Percentiles rank a stretch among this genome's conserved stretches.
Conservation (phyloP, 1,284 basidiomycete species). For the Melampsora occidentalis region DNA sequence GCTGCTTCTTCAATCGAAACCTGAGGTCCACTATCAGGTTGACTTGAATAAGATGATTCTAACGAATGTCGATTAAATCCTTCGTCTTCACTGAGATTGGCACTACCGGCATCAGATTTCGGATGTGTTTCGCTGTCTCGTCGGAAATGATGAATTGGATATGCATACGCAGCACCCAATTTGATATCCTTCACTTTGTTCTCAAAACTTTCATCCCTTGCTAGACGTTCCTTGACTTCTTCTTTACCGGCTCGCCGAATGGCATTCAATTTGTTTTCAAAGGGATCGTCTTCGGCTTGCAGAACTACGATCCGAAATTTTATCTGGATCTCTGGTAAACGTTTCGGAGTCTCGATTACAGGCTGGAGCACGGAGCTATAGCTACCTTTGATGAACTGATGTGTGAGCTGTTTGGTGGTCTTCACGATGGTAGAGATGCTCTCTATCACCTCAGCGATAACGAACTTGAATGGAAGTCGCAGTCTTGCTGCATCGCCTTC, state of each 20-base stretch:
- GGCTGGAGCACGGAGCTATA: slow-evolving; percentile 50
- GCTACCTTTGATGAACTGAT: slow-evolving; percentile 54
- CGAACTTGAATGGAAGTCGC: slow-evolving; percentile 74
- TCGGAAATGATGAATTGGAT: background rate
- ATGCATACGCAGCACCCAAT: slow-evolving; percentile 43
- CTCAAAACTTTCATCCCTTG: slow-evolving; percentile 75
- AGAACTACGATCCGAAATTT: slow-evolving; percentile 63
- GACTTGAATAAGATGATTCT: slow-evolving; percentile 25
- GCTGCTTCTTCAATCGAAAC: slow-evolving; percentile 71
- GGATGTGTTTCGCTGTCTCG: background rate
- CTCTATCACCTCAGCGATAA: slow-evolving; percentile 59
- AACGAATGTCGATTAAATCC: slow-evolving; percentile 15
- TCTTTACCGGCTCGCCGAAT: slow-evolving; percentile 74
- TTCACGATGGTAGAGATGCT: slow-evolving; percentile 55
- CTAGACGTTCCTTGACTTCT: slow-evolving; percentile 71
- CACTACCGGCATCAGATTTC: slow-evolving; percentile 21
- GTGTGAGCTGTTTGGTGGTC: slow-evolving; percentile 55
- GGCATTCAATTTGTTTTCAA: slow-evolving; percentile 75
- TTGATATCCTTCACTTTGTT: slow-evolving; percentile 69
- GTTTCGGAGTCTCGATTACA: slow-evolving; percentile 51
- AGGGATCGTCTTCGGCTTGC: slow-evolving; percentile 82
- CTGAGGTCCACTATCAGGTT: slow-evolving; percentile 53
- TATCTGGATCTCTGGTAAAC: slow-evolving; percentile 61
- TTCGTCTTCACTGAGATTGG: slow-evolving; percentile 13
- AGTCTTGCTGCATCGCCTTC: slow-evolving; percentile 68